These are phyloP conservation scores for Erysimum pusillum DNA, from an alignment of 441 rosid genomes.

Conservation along the genomic window DNA sequence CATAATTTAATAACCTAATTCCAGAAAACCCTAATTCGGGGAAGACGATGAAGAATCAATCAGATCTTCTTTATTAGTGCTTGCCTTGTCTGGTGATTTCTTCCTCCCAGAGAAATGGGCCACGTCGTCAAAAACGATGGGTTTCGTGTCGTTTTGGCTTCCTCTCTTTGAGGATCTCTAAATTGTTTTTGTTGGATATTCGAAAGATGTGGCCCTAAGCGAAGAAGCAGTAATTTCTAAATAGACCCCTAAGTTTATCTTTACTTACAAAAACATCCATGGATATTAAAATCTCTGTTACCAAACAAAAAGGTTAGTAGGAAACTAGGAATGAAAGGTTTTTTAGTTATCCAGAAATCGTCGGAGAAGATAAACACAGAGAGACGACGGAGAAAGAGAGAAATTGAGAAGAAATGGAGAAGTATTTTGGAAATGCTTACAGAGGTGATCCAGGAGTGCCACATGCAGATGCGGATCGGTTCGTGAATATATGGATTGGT, in stretches of 20 bases:
- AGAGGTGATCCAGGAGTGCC: constrained; percentile 97
- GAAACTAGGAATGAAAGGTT: background rate
- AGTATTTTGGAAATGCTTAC: constrained; percentile 88
- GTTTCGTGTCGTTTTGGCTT: constrained; percentile 36
- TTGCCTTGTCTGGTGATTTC: background rate
- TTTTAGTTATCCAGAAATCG: constrained; percentile 30
- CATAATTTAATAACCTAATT: constrained; percentile 47
- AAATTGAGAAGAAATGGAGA: constrained; percentile 63
- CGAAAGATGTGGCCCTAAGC: constrained; percentile 26
- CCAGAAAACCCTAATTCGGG: constrained; percentile 38
- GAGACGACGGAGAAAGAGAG: background rate
- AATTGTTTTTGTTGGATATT: constrained; percentile 31
- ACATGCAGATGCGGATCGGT: constrained; percentile 73
- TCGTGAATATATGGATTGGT: constrained; percentile 85
- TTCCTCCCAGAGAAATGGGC: constrained; percentile 20
- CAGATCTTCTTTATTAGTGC: constrained; percentile 19
- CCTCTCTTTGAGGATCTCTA: constrained; percentile 3
- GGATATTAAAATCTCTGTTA: constrained; percentile 3
- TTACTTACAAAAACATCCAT: background rate
- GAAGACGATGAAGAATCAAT: constrained; percentile 26
- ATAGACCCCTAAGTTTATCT: background rate
- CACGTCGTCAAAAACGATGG: constrained; percentile 37
- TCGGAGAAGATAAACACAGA: constrained; percentile 21
- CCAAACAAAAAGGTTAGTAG: constrained; percentile 26
- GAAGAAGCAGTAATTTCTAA: background rate